Evolutionary conservation across 306 rosid genomes (phyloP).

Genomic region (Ammopiptanthus mongolicus): DNA sequence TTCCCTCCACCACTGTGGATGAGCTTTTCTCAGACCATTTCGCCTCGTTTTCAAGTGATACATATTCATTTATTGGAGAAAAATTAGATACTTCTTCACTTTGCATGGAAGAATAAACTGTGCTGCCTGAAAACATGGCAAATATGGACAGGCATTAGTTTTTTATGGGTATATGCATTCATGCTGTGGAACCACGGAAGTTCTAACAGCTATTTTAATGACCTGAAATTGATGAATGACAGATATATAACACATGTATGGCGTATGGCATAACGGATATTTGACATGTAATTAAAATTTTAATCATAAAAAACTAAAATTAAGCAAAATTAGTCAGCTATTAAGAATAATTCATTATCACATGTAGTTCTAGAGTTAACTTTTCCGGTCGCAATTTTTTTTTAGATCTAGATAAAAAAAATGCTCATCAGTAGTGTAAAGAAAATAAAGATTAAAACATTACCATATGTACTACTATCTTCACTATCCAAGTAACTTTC

Average conservation of each 20-base stretch:
- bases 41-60: constrained; percentile 24
- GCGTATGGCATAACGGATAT: background rate
- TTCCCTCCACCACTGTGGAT: constrained; percentile 7
- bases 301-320: background rate
- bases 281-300: background rate
- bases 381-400: background rate
- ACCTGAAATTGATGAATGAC: background rate
- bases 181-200: constrained; percentile 1
- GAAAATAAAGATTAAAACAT: constrained; percentile 14
- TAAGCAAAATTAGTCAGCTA: background rate
- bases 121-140: constrained; percentile 49
- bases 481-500: constrained; percentile 48
- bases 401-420: background rate
- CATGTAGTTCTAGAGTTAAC: background rate
- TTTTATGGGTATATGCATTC: background rate
- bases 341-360: background rate
- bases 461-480: constrained; percentile 57
- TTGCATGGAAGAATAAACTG: constrained; percentile 39
- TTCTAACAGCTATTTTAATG: background rate
- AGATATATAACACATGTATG: background rate
- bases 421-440: constrained; percentile 7
- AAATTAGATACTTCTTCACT: constrained; percentile 34
- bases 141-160: background rate
- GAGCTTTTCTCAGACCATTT: constrained; percentile 39
- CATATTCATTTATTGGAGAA: constrained; percentile 32